A percentile compares a stretch with the other conserved stretches of the same genome.
Evolutionary conservation across 441 rosid genomes (phyloP).

Genomic region (Populus hybrid): DNA sequence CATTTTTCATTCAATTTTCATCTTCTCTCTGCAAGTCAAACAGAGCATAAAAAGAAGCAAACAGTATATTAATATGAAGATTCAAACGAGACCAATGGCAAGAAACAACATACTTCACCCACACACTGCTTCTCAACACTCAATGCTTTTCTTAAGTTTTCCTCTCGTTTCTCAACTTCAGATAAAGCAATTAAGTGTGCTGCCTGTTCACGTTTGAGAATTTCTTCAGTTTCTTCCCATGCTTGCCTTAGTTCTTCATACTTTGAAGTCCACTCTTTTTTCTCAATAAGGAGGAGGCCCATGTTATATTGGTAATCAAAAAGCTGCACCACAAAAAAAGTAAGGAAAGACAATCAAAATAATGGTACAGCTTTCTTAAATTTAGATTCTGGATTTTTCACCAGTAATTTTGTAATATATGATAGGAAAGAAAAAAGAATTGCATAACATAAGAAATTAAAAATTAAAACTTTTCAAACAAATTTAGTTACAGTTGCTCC

Average conservation of each 20-base stretch:
- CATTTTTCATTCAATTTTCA: neutral
- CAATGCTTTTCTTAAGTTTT: conserved; percentile 62
- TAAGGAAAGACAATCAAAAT: neutral
- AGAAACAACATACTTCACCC: conserved; percentile 48
- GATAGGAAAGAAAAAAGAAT: neutral
- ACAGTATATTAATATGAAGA: neutral
- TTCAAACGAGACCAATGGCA: neutral
- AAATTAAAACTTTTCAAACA: neutral
- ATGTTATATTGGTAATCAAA: conserved; percentile 82
- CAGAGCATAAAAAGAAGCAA: neutral
- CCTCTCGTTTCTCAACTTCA: conserved; percentile 67
- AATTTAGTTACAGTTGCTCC: neutral
- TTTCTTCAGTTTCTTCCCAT: conserved; percentile 58
- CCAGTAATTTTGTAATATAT: neutral
- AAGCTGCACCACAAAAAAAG: conserved; percentile 36
- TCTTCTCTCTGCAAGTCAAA: neutral
- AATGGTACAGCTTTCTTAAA: neutral
- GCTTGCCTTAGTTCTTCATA: conserved; percentile 52
- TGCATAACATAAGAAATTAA: neutral
- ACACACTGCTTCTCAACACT: conserved; percentile 54
- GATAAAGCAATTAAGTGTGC: conserved; percentile 57
- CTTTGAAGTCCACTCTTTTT: conserved; percentile 56
- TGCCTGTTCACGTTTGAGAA: conserved; percentile 65
- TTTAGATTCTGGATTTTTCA: neutral
- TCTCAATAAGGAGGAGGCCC: conserved; percentile 89